Evolutionary conservation across 2,329 filamentous ascomycete species (phyloP).

Genomic region (Verticillium isaacii): DNA sequence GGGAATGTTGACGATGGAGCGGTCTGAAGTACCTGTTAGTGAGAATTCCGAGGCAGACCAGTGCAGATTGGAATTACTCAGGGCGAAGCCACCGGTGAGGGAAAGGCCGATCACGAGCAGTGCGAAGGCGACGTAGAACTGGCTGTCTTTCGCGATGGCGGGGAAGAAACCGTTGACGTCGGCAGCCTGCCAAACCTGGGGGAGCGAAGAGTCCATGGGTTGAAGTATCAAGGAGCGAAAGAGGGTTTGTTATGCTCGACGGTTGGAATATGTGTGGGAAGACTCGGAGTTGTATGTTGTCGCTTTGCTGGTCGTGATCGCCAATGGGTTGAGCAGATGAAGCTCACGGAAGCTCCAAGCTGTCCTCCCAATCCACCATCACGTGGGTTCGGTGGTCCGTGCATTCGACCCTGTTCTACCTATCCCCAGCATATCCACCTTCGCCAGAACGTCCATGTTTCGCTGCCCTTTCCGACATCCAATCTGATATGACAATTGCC

Average conservation of each 20-base stretch:
- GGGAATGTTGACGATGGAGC: constrained; percentile 71
- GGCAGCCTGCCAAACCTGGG: constrained; percentile 83
- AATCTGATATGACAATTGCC: no score
- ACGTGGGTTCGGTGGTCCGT: constrained; percentile 8
- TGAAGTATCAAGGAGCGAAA: not conserved
- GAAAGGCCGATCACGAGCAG: constrained; percentile 69
- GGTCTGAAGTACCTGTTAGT: constrained; percentile 53
- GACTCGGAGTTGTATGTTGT: not conserved
- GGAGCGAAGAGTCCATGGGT: constrained; percentile 75
- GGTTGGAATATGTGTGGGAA: not conserved
- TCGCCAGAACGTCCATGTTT: no score
- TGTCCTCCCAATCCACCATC: constrained; percentile 16
- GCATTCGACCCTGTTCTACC: not conserved
- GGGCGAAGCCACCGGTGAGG: constrained; percentile 73
- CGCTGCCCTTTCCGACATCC: no score
- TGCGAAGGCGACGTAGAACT: constrained; percentile 76
- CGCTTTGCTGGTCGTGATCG: not conserved
- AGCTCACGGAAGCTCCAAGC: constrained; percentile 8
- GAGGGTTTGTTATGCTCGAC: not conserved
- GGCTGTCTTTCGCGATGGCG: constrained; percentile 71
- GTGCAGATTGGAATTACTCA: constrained; percentile 57
- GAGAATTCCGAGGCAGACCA: not conserved
- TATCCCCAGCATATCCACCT: not conserved
- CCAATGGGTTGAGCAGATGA: not conserved
- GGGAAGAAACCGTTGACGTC: constrained; percentile 82